A percentile compares a stretch with the other conserved stretches of the same genome.
These are phyloP conservation scores for Blastobotrys mokoenaii DNA, from an alignment of 805 yeast genomes.

Conservation along the genomic window DNA sequence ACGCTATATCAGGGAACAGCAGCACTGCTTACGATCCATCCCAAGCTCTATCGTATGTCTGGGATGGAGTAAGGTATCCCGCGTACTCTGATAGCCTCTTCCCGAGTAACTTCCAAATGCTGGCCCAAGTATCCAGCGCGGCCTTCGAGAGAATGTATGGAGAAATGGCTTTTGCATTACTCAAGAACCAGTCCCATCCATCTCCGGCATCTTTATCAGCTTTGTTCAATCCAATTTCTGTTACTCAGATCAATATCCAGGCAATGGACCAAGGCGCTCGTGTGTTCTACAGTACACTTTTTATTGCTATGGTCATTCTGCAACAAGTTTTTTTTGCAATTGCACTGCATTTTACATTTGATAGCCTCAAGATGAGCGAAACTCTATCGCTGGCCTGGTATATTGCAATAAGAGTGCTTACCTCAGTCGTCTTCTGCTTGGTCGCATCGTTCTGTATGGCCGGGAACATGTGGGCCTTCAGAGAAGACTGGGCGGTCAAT, in stretches of 20 bases:
- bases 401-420: background rate
- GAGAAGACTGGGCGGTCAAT: constrained; percentile 9
- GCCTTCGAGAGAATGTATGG: constrained; percentile 7
- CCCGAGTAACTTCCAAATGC: constrained; percentile 1
- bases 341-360: constrained; percentile 1
- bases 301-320: constrained; percentile 10
- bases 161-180: background rate
- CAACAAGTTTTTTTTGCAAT: constrained; percentile 11
- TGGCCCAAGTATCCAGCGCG: background rate
- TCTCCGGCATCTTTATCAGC: constrained; percentile 3
- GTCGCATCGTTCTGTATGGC: constrained; percentile 4
- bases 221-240: constrained; percentile 4
- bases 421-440: constrained; percentile 3
- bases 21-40: constrained; percentile 3
- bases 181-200: background rate
- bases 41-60: constrained; percentile 7
- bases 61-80: constrained; percentile 9
- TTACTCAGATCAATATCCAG: constrained; percentile 4
- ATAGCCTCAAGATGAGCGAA: background rate
- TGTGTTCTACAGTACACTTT: constrained; percentile 7
- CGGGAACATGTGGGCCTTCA: constrained; percentile 12
- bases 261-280: constrained; percentile 8
- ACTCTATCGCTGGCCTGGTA: background rate
- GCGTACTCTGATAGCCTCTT: constrained; percentile 1
- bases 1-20: background rate